Percentiles rank a stretch among this genome's conserved stretches.
phyloP scores from a whole-genome alignment of 805 yeast genomes.

The Candida gorgasii region DNA sequence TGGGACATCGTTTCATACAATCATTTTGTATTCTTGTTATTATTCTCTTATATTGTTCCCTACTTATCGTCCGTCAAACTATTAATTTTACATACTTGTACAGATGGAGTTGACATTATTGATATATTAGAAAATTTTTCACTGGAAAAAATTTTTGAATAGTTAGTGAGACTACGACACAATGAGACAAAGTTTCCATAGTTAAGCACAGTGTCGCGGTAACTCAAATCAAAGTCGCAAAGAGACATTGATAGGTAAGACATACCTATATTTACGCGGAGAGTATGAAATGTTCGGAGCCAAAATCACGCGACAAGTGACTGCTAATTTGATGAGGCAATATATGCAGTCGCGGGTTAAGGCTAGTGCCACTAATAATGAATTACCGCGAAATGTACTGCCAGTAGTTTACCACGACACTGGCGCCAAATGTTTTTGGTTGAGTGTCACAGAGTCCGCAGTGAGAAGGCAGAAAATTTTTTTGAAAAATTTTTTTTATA shows the following conservation, averaged over 20 bases:
- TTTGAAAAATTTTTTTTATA: slow-evolving; percentile 3
- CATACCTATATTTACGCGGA: neutral
- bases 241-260: neutral
- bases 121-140: slow-evolving; percentile 12
- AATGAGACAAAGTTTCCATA: slow-evolving; percentile 4
- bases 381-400: neutral
- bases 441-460: neutral
- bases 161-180: slow-evolving; percentile 7
- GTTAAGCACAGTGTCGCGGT: neutral
- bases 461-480: slow-evolving; percentile 7
- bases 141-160: slow-evolving; percentile 7
- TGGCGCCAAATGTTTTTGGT: neutral
- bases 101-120: slow-evolving; percentile 78
- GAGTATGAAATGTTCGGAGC: slow-evolving; percentile 1
- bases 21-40: too few species aligned
- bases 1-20: too few species aligned
- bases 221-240: neutral
- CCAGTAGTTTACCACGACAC: neutral
- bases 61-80: too few species aligned
- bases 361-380: too few species aligned
- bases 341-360: neutral
- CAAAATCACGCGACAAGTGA: slow-evolving; percentile 1
- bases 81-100: slow-evolving; percentile 83
- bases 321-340: neutral
- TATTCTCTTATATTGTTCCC: too few species aligned